Evolutionary conservation across 805 yeast genomes (phyloP).

Genomic region (Metschnikowia anglica): DNA sequence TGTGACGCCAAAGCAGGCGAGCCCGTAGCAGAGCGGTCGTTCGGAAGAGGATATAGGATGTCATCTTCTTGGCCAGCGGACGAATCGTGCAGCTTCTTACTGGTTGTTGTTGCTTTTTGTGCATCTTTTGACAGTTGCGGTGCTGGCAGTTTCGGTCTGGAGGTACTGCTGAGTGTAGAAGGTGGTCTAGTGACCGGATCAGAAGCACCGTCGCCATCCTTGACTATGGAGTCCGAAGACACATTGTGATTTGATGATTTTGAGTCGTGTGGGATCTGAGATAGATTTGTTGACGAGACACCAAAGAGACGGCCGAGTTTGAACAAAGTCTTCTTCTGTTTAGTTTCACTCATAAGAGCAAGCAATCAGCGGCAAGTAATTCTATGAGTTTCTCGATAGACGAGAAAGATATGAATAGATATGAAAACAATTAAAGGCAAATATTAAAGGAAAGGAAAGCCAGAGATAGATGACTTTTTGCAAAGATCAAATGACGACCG

Average conservation of each 20-base stretch:
- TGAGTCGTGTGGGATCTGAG: conserved; percentile 11
- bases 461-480: no score
- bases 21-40: conserved; percentile 17
- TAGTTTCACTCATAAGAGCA: conserved; percentile 22
- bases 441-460: no score
- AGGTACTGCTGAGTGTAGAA: conserved; percentile 1
- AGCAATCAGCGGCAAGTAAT: not conserved
- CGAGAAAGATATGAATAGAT: not conserved
- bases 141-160: conserved; percentile 14
- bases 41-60: conserved; percentile 21
- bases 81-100: no score
- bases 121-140: not conserved
- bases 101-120: not conserved
- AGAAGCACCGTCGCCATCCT: conserved; percentile 3
- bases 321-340: conserved; percentile 25
- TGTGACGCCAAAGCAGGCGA: conserved; percentile 12
- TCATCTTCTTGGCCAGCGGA: conserved; percentile 15
- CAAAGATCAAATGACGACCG: no score
- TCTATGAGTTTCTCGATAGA: not conserved
- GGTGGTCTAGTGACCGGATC: conserved; percentile 10
- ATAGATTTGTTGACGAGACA: conserved; percentile 23
- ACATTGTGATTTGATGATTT: conserved; percentile 7
- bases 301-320: conserved; percentile 29
- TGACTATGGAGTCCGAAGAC: conserved; percentile 5
- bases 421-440: not conserved